Percentiles rank a stretch among this genome's conserved stretches.
Evolutionary conservation across 768 basidiomycete genomes (phyloP).

Genomic region (Rossbeevera mucosa): DNA sequence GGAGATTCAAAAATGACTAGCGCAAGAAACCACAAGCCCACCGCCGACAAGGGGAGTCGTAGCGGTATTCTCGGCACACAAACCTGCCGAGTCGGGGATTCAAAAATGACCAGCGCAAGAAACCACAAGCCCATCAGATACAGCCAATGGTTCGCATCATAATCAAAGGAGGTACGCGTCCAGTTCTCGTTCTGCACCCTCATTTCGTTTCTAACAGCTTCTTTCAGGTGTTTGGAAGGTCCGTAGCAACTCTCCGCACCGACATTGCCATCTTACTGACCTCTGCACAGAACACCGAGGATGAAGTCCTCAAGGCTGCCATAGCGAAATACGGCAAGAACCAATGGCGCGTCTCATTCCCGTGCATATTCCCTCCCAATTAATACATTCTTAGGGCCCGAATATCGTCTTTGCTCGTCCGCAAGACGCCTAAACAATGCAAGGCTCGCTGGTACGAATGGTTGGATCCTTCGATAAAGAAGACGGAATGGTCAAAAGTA

Average conservation of each 20-base stretch:
- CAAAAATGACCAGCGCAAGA: constrained; percentile 3
- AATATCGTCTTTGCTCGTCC: constrained; percentile 93
- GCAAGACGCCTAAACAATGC: constrained; percentile 99
- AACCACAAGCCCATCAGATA: no score
- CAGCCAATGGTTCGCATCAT: constrained; percentile 81
- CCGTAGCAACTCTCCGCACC: constrained; percentile 8
- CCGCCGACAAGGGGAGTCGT: no score
- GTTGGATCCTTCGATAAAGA: constrained; percentile 99
- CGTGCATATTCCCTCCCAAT: background rate
- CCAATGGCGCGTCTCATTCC: constrained; percentile 58
- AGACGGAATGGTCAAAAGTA: constrained; percentile 99
- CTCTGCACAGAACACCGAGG: constrained; percentile 76
- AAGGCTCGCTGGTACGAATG: constrained; percentile 99
- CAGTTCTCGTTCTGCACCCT: background rate
- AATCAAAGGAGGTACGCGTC: constrained; percentile 75
- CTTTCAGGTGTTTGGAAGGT: constrained; percentile 80
- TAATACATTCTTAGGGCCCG: constrained; percentile 64
- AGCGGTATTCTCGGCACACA: background rate
- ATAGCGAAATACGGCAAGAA: constrained; percentile 97
- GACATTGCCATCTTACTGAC: constrained; percentile 1
- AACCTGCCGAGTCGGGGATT: constrained; percentile 16
- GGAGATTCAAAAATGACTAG: constrained; percentile 2
- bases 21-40: no score
- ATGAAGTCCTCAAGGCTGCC: constrained; percentile 98
- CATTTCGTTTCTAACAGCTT: constrained; percentile 1